Base-by-base conservation (phyloP, 306 rosid genomes). In the Cicer pinnatifidum region DNA sequence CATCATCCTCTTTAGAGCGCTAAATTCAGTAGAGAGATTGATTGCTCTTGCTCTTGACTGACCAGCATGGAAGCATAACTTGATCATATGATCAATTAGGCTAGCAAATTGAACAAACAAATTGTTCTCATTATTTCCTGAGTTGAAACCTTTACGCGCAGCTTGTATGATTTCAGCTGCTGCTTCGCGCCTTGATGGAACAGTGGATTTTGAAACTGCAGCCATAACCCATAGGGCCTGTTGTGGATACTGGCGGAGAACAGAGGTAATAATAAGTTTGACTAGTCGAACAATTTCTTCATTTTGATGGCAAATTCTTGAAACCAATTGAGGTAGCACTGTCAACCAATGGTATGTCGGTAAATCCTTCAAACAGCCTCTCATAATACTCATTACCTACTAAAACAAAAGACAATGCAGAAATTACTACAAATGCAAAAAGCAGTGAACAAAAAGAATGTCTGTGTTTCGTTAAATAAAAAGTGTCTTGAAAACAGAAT, bases 171-270 rank as follows among this genome's bases (percentile, higher is more conserved):
- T 94, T 89, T 91, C 99, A 72, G 97, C 88, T 12, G 99, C 97
- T 51, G 96, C 97, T 79, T 89, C 97, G 35, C 87, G 80, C 91
- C 99, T 88, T 53, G 99, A 94, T 75, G 91, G 90, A 83, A 94
- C 91, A 40, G 90, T 87, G 16, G 97, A 91, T 82, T 91, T 94
- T 79, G 97, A 94, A 84, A 94, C 97, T 51, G 99, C 99, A 13
- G 97, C 99, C 99, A 94, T 91, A 73, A 94, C 88, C 99, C 99
- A 94, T 9, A 94, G 87, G 63, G 91, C 91, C 75, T 94, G 98
- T 66, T 91, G 98, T 45, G 99, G 96, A 76, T 91, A 91, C 75
- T 87, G 86, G 17, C 81, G 84, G 67, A 94, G 90, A 87, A 94
- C 96, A 67, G 90, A 91, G 82, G 92, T 84, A 77, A 91, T 91